phyloP scores from a whole-genome alignment of 345 rosid genomes.

The Luvunga scandens region DNA sequence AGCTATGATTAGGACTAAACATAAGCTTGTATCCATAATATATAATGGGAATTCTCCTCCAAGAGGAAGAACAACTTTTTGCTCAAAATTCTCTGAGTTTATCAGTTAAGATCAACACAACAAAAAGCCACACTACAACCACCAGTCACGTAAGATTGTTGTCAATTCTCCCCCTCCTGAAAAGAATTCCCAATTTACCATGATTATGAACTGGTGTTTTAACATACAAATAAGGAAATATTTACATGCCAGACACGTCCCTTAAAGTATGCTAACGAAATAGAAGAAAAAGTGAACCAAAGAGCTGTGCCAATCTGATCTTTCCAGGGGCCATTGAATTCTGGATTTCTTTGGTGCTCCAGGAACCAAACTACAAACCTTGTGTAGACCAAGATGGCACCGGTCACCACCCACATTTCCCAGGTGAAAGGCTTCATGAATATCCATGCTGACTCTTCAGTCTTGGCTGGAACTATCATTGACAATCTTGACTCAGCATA shows the following conservation, averaged over 20 bases:
- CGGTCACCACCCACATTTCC: slow-evolving; percentile 49
- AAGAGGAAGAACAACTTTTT: too few relatives aligned
- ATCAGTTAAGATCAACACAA: slow-evolving; percentile 44
- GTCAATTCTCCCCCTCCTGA: slow-evolving; percentile 43
- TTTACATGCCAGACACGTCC: too few relatives aligned
- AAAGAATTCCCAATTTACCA: neutral
- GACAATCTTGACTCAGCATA: slow-evolving; percentile 49
- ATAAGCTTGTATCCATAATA: too few relatives aligned
- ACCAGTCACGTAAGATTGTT: slow-evolving; percentile 44
- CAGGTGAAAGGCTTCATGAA: slow-evolving; percentile 47
- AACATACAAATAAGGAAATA: too few relatives aligned
- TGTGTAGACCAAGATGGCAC: slow-evolving; percentile 36
- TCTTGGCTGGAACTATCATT: slow-evolving; percentile 40
- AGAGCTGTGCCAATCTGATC: slow-evolving; percentile 38
- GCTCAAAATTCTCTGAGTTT: too few relatives aligned
- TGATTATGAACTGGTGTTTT: too few relatives aligned
- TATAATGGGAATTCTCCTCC: too few relatives aligned
- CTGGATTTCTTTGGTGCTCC: slow-evolving; percentile 37
- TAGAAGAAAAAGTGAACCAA: slow-evolving; percentile 48
- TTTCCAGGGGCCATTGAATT: slow-evolving; percentile 32
- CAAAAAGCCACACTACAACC: slow-evolving; percentile 53
- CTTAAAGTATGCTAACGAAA: slow-evolving; percentile 59
- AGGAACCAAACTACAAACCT: slow-evolving; percentile 43
- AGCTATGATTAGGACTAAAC: too few relatives aligned
- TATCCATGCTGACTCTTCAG: slow-evolving; percentile 6